Conservation (phyloP, 768 basidiomycete species). For the Obba rivulosa region DNA sequence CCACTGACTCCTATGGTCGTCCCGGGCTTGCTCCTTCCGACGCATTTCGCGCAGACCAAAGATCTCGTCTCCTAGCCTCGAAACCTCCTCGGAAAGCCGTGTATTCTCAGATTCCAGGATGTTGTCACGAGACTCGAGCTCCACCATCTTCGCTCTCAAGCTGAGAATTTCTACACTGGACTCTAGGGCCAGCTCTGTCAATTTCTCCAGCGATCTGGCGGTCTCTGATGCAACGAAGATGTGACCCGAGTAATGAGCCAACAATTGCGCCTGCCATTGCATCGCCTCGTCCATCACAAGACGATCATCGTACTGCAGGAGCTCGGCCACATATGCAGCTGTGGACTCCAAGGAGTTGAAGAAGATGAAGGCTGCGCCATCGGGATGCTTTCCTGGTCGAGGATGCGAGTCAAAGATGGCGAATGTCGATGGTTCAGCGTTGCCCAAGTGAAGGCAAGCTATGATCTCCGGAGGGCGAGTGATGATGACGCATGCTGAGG, state of each 20-base stretch:
- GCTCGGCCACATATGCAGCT: slow-evolving; percentile 38
- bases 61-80: slow-evolving; percentile 22
- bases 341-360: slow-evolving; percentile 39
- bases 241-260: slow-evolving; percentile 56
- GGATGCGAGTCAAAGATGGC: slow-evolving; percentile 67
- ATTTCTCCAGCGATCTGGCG: slow-evolving; percentile 14
- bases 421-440: slow-evolving; percentile 31
- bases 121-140: slow-evolving; percentile 29
- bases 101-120: slow-evolving; percentile 16
- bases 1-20: no score
- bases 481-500: slow-evolving; percentile 43
- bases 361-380: slow-evolving; percentile 56
- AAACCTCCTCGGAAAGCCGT: neutral
- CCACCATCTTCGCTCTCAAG: slow-evolving; percentile 35
- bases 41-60: slow-evolving; percentile 7
- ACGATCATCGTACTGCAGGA: slow-evolving; percentile 44
- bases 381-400: slow-evolving; percentile 45
- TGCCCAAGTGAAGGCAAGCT: slow-evolving; percentile 38
- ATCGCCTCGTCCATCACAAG: slow-evolving; percentile 38
- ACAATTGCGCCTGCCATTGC: slow-evolving; percentile 63
- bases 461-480: slow-evolving; percentile 72
- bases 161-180: slow-evolving; percentile 45
- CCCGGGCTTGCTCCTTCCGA: neutral
- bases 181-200: slow-evolving; percentile 37
- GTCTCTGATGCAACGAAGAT: slow-evolving; percentile 36